These are phyloP conservation scores for Apiotrichum porosum DNA, from an alignment of 1,284 basidiomycete species.

Conservation along the genomic window DNA sequence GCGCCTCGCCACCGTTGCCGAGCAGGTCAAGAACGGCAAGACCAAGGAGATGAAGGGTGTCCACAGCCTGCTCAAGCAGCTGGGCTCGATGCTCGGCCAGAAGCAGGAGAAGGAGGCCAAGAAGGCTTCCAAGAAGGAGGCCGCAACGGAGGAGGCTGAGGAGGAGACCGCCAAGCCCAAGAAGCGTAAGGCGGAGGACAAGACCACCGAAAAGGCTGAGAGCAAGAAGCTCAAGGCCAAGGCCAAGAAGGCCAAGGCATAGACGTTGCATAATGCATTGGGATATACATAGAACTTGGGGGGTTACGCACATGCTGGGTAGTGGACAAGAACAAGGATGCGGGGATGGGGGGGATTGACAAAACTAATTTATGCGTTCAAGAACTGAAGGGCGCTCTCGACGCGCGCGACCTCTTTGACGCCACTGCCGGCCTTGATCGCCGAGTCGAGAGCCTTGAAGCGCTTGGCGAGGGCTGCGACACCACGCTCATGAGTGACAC, in stretches of 20 bases:
- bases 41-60: slow-evolving; percentile 54
- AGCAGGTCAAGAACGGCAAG: slow-evolving; percentile 48
- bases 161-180: slow-evolving; percentile 4
- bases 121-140: slow-evolving; percentile 40
- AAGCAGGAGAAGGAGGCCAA: slow-evolving; percentile 20
- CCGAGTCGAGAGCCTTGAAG: not conserved
- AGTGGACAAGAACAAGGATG: too few relatives aligned
- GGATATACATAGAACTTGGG: not conserved
- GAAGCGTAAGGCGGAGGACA: slow-evolving; percentile 11
- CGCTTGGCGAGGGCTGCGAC: slow-evolving; percentile 5
- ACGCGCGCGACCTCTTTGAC: slow-evolving; percentile 3
- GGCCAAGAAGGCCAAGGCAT: slow-evolving; percentile 13
- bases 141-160: not conserved
- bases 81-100: slow-evolving; percentile 40
- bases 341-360: not conserved
- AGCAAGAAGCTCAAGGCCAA: slow-evolving; percentile 11
- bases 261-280: slow-evolving; percentile 12
- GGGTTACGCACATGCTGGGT: too few relatives aligned
- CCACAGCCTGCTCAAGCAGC: slow-evolving; percentile 54
- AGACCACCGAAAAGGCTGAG: slow-evolving; percentile 13
- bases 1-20: slow-evolving; percentile 32
- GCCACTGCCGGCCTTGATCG: not conserved
- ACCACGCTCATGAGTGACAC: slow-evolving; percentile 25
- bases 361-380: slow-evolving; percentile 1
- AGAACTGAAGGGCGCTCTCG: slow-evolving; percentile 13